Evolutionary conservation across 306 rosid genomes (phyloP).

Genomic region (Erythrophleum fordii): DNA sequence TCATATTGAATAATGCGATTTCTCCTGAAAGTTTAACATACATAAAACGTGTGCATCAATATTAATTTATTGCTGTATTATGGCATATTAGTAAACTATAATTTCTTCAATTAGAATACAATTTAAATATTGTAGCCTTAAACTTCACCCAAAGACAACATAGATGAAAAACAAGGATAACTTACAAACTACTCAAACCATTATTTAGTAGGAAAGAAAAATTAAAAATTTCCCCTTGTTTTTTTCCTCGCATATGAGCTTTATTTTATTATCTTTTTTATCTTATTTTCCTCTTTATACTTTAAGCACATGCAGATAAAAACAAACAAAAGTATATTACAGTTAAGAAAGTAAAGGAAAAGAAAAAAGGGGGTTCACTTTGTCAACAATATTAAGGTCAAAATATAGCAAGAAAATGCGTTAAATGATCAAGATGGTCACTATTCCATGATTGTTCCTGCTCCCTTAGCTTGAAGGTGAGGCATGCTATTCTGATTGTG

Average conservation of each 20-base stretch:
- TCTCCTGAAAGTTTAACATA: constrained; percentile 9
- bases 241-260: not conserved
- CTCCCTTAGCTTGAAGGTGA: constrained; percentile 49
- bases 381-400: constrained; percentile 12
- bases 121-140: constrained; percentile 6
- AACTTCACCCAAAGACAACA: constrained; percentile 33
- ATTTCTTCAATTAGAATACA: constrained; percentile 3
- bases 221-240: not conserved
- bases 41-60: constrained; percentile 10
- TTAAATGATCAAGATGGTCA: constrained; percentile 28
- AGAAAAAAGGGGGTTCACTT: not conserved
- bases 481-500: constrained; percentile 36
- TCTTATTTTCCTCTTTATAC: not conserved
- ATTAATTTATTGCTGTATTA: not conserved
- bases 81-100: not conserved
- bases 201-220: not conserved
- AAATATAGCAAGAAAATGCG: constrained; percentile 22
- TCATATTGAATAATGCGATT: not conserved
- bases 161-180: constrained; percentile 25
- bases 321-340: not conserved
- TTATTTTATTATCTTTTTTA: not conserved
- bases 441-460: constrained; percentile 42
- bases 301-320: constrained; percentile 12
- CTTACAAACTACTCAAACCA: constrained; percentile 35
- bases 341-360: not conserved